A percentile compares a stretch with the other conserved stretches of the same genome.
phyloP scores from a whole-genome alignment of 306 rosid genomes.

The Alnus glutinosa region DNA sequence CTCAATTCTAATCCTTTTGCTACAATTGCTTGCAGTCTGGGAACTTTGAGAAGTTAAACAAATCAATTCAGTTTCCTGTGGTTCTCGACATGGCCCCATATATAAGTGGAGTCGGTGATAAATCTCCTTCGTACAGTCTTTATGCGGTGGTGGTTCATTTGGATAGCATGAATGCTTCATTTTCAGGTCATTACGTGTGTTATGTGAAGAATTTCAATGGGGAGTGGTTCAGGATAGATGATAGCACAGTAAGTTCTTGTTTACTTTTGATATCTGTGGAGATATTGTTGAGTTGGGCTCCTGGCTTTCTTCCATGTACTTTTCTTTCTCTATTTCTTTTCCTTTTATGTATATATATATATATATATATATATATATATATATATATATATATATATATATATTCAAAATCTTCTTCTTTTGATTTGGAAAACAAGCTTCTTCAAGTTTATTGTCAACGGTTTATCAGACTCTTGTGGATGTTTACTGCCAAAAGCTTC shows the following conservation, averaged over 20 bases:
- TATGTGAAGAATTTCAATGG: conserved; percentile 62
- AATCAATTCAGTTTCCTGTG: conserved; percentile 65
- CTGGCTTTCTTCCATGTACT: not conserved
- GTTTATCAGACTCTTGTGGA: not conserved
- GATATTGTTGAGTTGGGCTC: not conserved
- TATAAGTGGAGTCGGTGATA: conserved; percentile 57
- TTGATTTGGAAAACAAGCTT: not conserved
- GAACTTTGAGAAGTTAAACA: conserved; percentile 70
- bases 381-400: too few relatives aligned
- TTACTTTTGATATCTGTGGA: not conserved
- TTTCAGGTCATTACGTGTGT: conserved; percentile 77
- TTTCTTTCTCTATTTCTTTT: not conserved
- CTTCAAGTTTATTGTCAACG: not conserved
- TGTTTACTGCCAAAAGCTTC: not conserved
- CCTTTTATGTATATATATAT: not conserved
- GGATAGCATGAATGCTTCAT: conserved; percentile 68
- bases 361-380: too few relatives aligned
- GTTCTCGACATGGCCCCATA: conserved; percentile 65
- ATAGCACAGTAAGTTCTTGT: conserved; percentile 55
- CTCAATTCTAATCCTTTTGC: conserved; percentile 27
- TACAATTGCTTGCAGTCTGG: conserved; percentile 57
- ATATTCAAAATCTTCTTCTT: not conserved
- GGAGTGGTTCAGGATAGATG: conserved; percentile 72
- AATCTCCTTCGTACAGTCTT: conserved; percentile 58
- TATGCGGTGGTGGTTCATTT: conserved; percentile 83